Conservation (phyloP, 345 rosid genomes). For the Dipteronia sinensis region DNA sequence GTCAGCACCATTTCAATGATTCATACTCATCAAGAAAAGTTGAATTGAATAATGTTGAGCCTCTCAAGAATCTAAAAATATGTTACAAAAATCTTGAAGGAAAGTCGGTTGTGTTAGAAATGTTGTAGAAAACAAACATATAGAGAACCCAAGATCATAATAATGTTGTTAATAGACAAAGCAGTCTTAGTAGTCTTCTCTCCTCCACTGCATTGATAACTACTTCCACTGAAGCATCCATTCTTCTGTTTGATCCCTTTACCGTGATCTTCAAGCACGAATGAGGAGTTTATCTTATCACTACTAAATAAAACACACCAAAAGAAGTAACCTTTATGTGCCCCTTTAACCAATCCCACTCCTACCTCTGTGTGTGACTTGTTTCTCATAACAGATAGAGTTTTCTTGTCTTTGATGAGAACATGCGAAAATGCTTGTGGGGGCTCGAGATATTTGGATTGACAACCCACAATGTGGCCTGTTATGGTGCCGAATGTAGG, state of each 20-base stretch:
- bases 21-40: neutral
- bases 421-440: slow-evolving; percentile 58
- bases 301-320: slow-evolving; percentile 75
- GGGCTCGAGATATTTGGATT: slow-evolving; percentile 59
- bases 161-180: slow-evolving; percentile 24
- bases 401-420: slow-evolving; percentile 55
- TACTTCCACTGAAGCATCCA: slow-evolving; percentile 82
- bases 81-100: slow-evolving; percentile 13
- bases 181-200: slow-evolving; percentile 22
- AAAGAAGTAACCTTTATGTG: slow-evolving; percentile 62
- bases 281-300: slow-evolving; percentile 60
- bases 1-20: neutral
- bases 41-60: neutral
- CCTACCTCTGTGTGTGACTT: slow-evolving; percentile 70
- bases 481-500: slow-evolving; percentile 73
- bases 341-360: slow-evolving; percentile 60
- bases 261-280: slow-evolving; percentile 79
- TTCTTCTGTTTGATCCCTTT: slow-evolving; percentile 74
- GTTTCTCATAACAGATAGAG: slow-evolving; percentile 55
- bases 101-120: neutral
- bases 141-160: slow-evolving; percentile 18
- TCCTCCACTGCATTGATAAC: slow-evolving; percentile 62
- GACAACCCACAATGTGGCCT: slow-evolving; percentile 77
- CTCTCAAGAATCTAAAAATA: neutral
- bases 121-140: slow-evolving; percentile 16